A percentile compares a stretch with the other conserved stretches of the same genome.
Evolutionary conservation across 768 basidiomycete species (phyloP).

Genomic region (Krasilnikovozyma curviuscula): DNA sequence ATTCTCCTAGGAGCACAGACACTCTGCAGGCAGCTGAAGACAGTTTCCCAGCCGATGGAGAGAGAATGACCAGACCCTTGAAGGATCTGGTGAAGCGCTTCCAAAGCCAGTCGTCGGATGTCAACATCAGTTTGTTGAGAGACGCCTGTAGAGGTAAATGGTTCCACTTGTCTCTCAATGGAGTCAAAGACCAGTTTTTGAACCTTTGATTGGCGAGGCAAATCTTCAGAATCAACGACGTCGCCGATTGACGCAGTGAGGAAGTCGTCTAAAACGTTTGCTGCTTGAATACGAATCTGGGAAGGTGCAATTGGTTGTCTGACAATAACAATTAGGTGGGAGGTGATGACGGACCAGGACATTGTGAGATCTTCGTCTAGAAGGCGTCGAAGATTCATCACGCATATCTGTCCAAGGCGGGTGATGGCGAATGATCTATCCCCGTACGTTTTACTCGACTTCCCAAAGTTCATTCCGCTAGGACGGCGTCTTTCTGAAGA

Average conservation of each 20-base stretch:
- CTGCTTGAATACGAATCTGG: slow-evolving; percentile 67
- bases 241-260: slow-evolving; percentile 39
- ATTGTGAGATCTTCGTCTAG: slow-evolving; percentile 62
- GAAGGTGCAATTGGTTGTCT: slow-evolving; percentile 48
- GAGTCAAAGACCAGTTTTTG: slow-evolving; percentile 74
- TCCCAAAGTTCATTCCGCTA: slow-evolving; percentile 1
- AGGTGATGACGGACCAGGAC: slow-evolving; percentile 65
- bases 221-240: slow-evolving; percentile 23
- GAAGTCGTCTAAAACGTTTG: slow-evolving; percentile 67
- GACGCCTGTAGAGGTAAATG: not conserved
- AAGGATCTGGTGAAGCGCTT: slow-evolving; percentile 73
- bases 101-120: slow-evolving; percentile 67
- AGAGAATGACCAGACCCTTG: slow-evolving; percentile 82
- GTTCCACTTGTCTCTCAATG: slow-evolving; percentile 52
- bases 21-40: slow-evolving; percentile 78
- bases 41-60: slow-evolving; percentile 76
- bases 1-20: slow-evolving; percentile 47
- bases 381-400: slow-evolving; percentile 70
- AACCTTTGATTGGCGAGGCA: slow-evolving; percentile 46
- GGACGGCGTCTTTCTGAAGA: too few species aligned
- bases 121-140: slow-evolving; percentile 39
- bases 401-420: slow-evolving; percentile 57
- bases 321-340: slow-evolving; percentile 60
- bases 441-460: too few species aligned
- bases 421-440: slow-evolving; percentile 68